Evolutionary conservation across 2,329 filamentous ascomycete genomes (phyloP), one percentile per base, ranked within the genome.

Genomic region (Paecilomyces formosus): DNA sequence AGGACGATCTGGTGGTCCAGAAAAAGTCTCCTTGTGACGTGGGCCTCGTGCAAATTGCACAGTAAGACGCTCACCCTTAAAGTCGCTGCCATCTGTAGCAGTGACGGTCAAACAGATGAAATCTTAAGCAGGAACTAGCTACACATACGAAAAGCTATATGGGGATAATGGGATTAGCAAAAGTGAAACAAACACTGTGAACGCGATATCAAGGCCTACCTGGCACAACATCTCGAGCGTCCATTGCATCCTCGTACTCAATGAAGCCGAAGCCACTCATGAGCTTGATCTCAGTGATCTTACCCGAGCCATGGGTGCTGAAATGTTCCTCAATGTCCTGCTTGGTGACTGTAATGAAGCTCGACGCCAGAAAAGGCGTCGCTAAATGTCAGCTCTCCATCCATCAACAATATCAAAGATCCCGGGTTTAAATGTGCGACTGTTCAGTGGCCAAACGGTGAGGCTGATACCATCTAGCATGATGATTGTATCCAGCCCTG

Each of bases 251-350:
- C 78, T 97, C 95, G 79, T 97, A 99, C 78, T 99, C 94, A 74
- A 99, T 96, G 82, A 99, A 99, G 75, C 94, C 94, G 74, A 99
- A 99, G 72, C 94, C 94, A 75, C 96, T 97, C 94, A 99, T 99
- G 64, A 99, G 86, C 82, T 99, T 99, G 81, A 99, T 93, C 81
- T 99, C 94, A 67, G 89, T 94, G 74, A 99, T 97, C 76, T 96
- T 92, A 76, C 94, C 94, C 68, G 92, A 93, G 74, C 93, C 94
- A 86, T 97, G 92, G 72, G 87, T 91, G 75, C 88, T 88, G 80
- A 99, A 99, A 78, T 97, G 93, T 70, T 87, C 86, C 80, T 97
- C 92, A 75, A 99, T 89, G 76, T 99, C 93, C 78, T 90, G 87
- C 82, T 97, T 97, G 78, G 92, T 97, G 80, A 90, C 92, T 95